Evolutionary conservation across 306 rosid genomes (phyloP).

Genomic region (Senna tora): DNA sequence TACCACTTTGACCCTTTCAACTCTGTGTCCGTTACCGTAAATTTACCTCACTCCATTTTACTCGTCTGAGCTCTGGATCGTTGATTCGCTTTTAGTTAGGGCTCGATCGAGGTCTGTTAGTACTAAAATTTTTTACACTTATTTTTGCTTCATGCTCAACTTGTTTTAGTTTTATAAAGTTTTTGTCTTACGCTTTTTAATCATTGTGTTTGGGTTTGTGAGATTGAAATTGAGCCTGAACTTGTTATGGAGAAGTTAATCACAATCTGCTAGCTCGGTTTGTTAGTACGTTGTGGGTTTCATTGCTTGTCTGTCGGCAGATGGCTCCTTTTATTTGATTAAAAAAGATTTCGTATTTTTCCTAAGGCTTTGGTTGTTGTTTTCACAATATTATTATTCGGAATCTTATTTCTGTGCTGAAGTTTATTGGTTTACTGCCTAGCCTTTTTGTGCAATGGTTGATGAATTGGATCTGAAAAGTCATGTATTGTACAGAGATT

Average conservation of each 20-base stretch:
- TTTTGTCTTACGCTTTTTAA: conserved; percentile 15
- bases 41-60: conserved; percentile 11
- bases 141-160: neutral
- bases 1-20: conserved; percentile 23
- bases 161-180: conserved; percentile 27
- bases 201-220: conserved; percentile 17
- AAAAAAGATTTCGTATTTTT: conserved; percentile 28
- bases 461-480: conserved; percentile 69
- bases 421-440: conserved; percentile 30
- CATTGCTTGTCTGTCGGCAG: conserved; percentile 27
- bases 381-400: conserved; percentile 26
- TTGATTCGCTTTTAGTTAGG: conserved; percentile 45
- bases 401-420: conserved; percentile 29
- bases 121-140: conserved; percentile 30
- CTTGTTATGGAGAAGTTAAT: conserved; percentile 22
- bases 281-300: conserved; percentile 6
- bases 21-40: neutral
- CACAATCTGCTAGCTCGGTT: conserved; percentile 32
- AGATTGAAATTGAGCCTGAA: conserved; percentile 42
- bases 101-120: conserved; percentile 55
- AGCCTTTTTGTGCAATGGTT: conserved; percentile 38
- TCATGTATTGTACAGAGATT: conserved; percentile 51
- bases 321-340: conserved; percentile 37
- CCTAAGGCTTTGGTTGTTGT: conserved; percentile 33
- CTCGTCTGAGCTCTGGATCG: conserved; percentile 50